A percentile compares a stretch with the other conserved stretches of the same genome.
Evolutionary conservation across 148 eudicot species (phyloP).

Genomic region (Cornus kousa): DNA sequence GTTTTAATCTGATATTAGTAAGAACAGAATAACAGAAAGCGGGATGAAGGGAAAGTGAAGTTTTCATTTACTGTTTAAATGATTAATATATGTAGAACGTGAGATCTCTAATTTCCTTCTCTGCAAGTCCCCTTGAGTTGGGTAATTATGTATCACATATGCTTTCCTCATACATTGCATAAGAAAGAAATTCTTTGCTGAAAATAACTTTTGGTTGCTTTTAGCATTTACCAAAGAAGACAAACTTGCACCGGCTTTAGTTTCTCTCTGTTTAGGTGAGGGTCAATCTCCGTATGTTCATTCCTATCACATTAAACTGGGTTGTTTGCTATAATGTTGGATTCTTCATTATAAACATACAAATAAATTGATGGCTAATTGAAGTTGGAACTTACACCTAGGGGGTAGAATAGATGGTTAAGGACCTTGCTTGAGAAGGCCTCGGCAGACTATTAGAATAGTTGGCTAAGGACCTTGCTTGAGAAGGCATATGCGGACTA

Average conservation of each 20-base stretch:
- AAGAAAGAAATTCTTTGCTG: no score
- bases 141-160: not conserved
- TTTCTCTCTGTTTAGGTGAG: not conserved
- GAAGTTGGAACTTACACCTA: no score
- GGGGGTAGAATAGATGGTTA: no score
- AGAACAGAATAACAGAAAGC: not conserved
- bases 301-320: not conserved
- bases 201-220: not conserved
- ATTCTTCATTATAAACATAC: no score
- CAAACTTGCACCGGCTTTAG: not conserved
- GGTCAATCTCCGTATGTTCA: not conserved
- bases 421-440: no score
- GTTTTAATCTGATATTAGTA: not conserved
- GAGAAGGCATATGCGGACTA: no score
- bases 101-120: not conserved
- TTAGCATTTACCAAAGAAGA: not conserved
- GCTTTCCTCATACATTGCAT: not conserved
- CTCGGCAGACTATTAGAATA: no score
- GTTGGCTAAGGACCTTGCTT: no score
- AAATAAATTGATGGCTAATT: no score
- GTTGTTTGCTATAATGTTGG: not conserved
- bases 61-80: not conserved
- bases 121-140: not conserved
- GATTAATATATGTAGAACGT: not conserved
- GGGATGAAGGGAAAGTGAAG: not conserved